Base-by-base conservation (phyloP, 441 rosid species). In the Raphanus hybrid region DNA sequence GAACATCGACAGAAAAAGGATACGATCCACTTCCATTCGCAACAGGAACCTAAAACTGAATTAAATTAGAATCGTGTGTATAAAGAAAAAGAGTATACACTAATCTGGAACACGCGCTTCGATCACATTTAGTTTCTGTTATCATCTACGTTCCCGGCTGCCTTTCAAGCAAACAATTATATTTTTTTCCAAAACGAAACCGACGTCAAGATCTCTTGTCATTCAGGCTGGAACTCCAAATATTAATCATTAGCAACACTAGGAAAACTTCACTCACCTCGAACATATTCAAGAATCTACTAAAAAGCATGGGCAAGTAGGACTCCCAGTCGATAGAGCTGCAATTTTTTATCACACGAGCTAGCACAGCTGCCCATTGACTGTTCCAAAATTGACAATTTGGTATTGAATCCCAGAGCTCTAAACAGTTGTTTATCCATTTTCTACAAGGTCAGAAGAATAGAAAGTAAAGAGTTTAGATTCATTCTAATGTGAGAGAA, bases 381-480 rank as follows among this genome's bases (percentile, higher is more conserved):
- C 96, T 83, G 80, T 94, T 96, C 99, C 99, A 96, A 82, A 96
- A 96, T 76, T 91, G 99, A 82, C 97, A 96, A 82, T 94, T 96
- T 45, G 99, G 98, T 78, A 96, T 83, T 0, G 97, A 86, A 85
- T 94, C 96, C 99, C 99, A 96, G 75, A 92, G 74, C 71, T 83
- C 90, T 80, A 96, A 76, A 77, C 87, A 86, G 82, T 85, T 84
- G 80, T 76, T 80, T 43, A 96, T 84, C 98, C 98, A 90, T 78
- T 88, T 87, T 80, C 99, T 96, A 89, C 76, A 83, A 84, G 69
- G 79, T 67, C 83, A 85, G 65, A 50, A 76, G 70, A 63, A 71
- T 32, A 60, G n/a, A 43, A 9, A 59, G 3, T 1, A 3, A 58
- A 29, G 37, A 59, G n/a, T 32, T 65, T 55, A 32, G 15, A 15